phyloP scores from a whole-genome alignment of 768 basidiomycete genomes.

The Macrolepiota albuminosa region DNA sequence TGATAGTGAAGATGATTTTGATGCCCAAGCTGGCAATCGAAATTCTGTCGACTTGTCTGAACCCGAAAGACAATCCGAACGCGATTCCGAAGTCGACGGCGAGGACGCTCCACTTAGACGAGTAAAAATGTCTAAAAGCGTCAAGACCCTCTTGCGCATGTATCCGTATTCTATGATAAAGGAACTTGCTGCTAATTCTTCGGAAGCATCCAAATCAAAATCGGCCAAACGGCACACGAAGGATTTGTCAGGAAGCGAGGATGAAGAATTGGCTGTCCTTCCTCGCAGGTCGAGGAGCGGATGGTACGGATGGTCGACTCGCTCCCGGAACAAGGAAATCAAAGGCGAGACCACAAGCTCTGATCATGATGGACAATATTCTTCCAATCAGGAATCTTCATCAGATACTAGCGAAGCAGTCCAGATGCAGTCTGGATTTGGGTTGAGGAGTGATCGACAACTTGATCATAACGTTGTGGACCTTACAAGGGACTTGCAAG shows the following conservation, averaged over 20 bases:
- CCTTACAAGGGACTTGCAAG: constrained; percentile 12
- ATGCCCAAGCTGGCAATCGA: background rate
- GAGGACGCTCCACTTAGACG: background rate
- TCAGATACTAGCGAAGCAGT: background rate
- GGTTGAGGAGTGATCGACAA: constrained; percentile 3
- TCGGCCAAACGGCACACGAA: constrained; percentile 6
- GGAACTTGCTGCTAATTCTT: constrained; percentile 21
- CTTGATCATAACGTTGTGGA: constrained; percentile 19
- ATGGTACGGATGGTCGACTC: constrained; percentile 27
- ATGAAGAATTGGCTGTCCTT: constrained; percentile 32
- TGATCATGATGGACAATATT: constrained; percentile 31
- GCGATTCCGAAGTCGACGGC: background rate
- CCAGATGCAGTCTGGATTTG: constrained; percentile 2
- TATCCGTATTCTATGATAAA: constrained; percentile 52
- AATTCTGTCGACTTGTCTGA: background rate
- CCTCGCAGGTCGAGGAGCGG: constrained; percentile 50
- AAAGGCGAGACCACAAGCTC: constrained; percentile 65
- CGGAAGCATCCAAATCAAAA: constrained; percentile 7
- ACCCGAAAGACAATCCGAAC: background rate
- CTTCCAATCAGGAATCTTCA: background rate
- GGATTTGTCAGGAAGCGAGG: constrained; percentile 22
- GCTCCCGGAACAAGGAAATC: constrained; percentile 35
- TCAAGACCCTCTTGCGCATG: constrained; percentile 42
- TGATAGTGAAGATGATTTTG: background rate
- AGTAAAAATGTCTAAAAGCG: constrained; percentile 21